Evolutionary conservation across 768 basidiomycete species (phyloP).

Genomic region (Leccinum longicurvipes): DNA sequence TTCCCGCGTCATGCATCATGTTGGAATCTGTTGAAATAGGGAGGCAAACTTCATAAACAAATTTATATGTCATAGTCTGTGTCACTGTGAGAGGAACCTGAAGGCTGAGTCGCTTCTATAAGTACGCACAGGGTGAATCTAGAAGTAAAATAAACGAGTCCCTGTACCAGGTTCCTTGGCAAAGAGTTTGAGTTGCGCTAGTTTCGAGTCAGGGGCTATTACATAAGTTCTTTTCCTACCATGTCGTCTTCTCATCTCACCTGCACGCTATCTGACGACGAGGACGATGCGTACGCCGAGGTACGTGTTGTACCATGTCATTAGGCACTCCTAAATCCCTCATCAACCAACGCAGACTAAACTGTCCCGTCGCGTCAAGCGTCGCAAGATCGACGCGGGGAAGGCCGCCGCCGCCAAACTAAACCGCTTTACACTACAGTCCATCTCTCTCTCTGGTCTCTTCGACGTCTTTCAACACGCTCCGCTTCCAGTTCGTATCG

Average conservation of each 20-base stretch:
- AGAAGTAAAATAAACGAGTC: no score
- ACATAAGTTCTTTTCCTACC: not conserved
- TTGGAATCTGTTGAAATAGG: no score
- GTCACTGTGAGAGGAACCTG: no score
- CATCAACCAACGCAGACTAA: constrained; percentile 3
- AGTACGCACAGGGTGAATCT: no score
- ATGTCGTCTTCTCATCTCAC: not conserved
- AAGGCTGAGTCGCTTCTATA: no score
- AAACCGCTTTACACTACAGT: constrained; percentile 16
- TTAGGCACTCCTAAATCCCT: not conserved
- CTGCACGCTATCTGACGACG: constrained; percentile 19
- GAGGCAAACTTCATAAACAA: no score
- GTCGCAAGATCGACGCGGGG: constrained; percentile 25
- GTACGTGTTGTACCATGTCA: constrained; percentile 2
- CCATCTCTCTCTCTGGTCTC: constrained; percentile 17
- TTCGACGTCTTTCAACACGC: constrained; percentile 19
- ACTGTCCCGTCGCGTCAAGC: constrained; percentile 18
- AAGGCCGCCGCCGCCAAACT: constrained; percentile 3
- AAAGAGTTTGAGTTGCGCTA: no score
- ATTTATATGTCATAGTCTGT: no score
- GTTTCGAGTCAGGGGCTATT: no score
- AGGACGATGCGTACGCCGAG: constrained; percentile 19
- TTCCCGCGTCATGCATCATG: no score
- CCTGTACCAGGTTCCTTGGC: no score
- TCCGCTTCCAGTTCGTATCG: not conserved